Evolutionary conservation across 805 yeast species (phyloP), one percentile per base, ranked within the genome.

Genomic region (Ogataea nakhonphanomensis): DNA sequence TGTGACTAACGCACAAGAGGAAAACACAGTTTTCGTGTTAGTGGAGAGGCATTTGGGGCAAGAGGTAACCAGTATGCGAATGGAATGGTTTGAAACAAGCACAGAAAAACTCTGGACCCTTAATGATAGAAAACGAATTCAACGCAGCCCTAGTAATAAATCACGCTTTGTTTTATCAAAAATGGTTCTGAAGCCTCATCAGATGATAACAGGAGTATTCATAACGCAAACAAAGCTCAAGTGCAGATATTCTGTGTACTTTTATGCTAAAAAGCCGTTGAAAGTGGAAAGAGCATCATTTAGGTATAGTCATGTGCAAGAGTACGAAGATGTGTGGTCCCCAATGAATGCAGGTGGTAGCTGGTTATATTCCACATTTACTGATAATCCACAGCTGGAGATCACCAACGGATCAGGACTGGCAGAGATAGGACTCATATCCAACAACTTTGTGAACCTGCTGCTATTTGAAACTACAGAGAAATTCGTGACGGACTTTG

Each of bases 361-460:
- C 49, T 75, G 79, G 76, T 44, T 71, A 0, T 43, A 62, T 17
- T 62, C 71, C 6, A 57, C 71, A 0, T 81, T 68, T 48, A 52
- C 73, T 14, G 51, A 63, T 8, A 81, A 81, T 46, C 87, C 87
- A 0, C 85, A 79, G 46, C 78, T 64, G 44, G 61, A 55, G 23
- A 28, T 72, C 35, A 22, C 17, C n/a, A 21, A 11, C 23, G 42
- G 26, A 0, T 6, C n/a, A 2, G 37, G 30, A 6, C 7, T 13
- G 5, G 28, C 29, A 8, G 28, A 32, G 12, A 23, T 38, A 15
- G 42, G 42, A 2, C 12, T 32, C 8, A 32, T 23, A 10, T 15
- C 36, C 5, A 10, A 13, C 8, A 15, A n/a, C n/a, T 6, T 25
- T 12, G 53, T 75, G 33, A 71, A 70, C 42, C 48, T 70, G 9